Evolutionary conservation across 75 land plant genomes (phyloP), one percentile per base, ranked within the genome.

Genomic region (Pinus tabuliformis): DNA sequence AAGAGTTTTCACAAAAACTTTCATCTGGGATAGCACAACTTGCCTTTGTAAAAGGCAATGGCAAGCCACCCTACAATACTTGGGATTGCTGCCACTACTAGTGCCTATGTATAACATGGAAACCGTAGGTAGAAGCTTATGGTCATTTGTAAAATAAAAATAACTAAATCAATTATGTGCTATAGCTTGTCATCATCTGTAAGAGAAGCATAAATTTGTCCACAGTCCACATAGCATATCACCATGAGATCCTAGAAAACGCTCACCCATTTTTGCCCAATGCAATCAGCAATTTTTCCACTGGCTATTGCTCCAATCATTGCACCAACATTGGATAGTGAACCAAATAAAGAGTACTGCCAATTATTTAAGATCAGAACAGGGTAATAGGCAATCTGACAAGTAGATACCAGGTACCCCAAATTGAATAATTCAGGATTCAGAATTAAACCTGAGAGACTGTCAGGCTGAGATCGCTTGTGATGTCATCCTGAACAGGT

Each of bases 241-340:
- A 70, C 6, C 56, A 42, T 11, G 8, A 70, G 3, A 45, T 42
- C 56, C 16, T 7, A 18, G 56, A 70, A 6, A 45, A 37, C 26
- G 20, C 54, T 33, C 77, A 95, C 98, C 88, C 93, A 91, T 89
- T 89, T 91, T 1, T 96, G 85, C 20, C 96, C 96, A 76, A 95
- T 82, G 78, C 84, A 84, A 62, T 95, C 98, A 11, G 93, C 87
- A 73, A 95, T 85, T 70, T 90, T 93, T 8, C 98, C 98, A 77
- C 96, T 93, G 36, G 87, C 77, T 45, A 93, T 91, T 1, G 98
- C 98, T 3, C 98, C 98, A 78, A 91, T 84, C 98, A 95, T 95
- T 28, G 93, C 96, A 4, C 98, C 98, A 12, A 93, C 90, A 78
- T 93, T 95, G 4, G 89, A 80, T 11, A 95, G 83, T 11, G 96